Base-by-base conservation (phyloP, 2,329 filamentous ascomycete species). In the Colletotrichum sp. region DNA sequence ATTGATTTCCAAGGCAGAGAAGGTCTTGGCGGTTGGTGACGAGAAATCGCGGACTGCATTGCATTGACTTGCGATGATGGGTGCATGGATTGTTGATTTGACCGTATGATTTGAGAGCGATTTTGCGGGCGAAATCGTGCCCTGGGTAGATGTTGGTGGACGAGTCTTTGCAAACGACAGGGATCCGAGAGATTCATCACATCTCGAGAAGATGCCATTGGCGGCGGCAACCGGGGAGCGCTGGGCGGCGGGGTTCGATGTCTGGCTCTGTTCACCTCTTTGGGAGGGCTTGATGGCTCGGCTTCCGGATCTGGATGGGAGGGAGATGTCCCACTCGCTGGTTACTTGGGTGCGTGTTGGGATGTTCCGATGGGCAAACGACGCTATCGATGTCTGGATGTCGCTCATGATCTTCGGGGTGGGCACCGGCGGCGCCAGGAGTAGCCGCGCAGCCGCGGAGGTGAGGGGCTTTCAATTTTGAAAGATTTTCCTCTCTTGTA, bases 1-100 rank as follows among this genome's bases (percentile, higher is more conserved):
- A 22, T 27, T 34, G 32, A 44, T 27, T 52, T 55, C 62, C 65
- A 68, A 57, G 44, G 65, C 52, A 69, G 22, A 32, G 9, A 22
- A 15, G 32, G 32, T 32, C 72, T 72, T 75, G 72, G 72, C 72
- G 63, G 72, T 75, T 72, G 72, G 72, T 75, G 72, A 75, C 27
- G 69, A 66, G 16, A 63, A 57, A 30, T 34, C 62, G 22, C 27
- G 63, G 69, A 63, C 44, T 63, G 72, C 69, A 68, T 68, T 72
- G 72, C 72, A 63, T 72, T 22, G 44, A 22, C 69, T 15, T 27
- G 68, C 52, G 49, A 32, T n/a, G 34, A 34, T 49, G 62, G 19
- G 59, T 25, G 34, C 49, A 75, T 49, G 61, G 61, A 32, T 49
- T 15, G 27, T 27, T 67, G 69, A 52, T 22, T 49, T 39, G 49